Percentiles rank a stretch among this genome's conserved stretches.
phyloP scores from a whole-genome alignment of 2,329 filamentous ascomycete species.

The Hymenoscyphus albidus region DNA sequence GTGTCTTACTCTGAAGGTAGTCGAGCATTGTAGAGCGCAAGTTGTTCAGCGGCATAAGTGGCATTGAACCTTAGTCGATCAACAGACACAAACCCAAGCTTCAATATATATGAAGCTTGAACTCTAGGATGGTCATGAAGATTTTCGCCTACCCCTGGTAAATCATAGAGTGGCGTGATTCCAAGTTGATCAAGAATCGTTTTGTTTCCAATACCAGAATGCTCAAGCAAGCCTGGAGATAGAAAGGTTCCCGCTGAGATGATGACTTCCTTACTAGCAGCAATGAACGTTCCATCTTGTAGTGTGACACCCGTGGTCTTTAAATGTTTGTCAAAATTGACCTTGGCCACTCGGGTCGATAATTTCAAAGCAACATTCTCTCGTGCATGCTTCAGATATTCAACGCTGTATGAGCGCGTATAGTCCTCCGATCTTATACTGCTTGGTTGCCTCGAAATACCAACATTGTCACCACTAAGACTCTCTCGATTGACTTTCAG shows the following conservation, averaged over 20 bases:
- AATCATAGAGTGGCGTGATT: slow-evolving; percentile 42
- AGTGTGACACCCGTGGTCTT: slow-evolving; percentile 21
- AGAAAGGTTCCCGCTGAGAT: slow-evolving; percentile 48
- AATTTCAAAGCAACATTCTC: slow-evolving; percentile 1
- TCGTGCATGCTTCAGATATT: slow-evolving; percentile 14
- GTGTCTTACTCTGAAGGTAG: slow-evolving; percentile 12
- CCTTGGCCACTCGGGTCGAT: slow-evolving; percentile 57
- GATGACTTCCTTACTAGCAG: slow-evolving; percentile 42
- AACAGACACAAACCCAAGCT: slow-evolving; percentile 18
- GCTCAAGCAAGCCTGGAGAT: slow-evolving; percentile 48
- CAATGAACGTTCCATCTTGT: slow-evolving; percentile 18
- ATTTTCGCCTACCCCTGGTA: slow-evolving; percentile 49
- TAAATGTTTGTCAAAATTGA: slow-evolving; percentile 46
- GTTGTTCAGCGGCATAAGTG: slow-evolving; percentile 36
- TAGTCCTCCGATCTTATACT: slow-evolving; percentile 46
- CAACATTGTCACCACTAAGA: slow-evolving; percentile 47
- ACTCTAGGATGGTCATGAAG: slow-evolving; percentile 42
- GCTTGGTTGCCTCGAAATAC: slow-evolving; percentile 47
- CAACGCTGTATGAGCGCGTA: slow-evolving; percentile 45
- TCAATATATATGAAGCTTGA: slow-evolving; percentile 24
- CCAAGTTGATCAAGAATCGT: slow-evolving; percentile 42
- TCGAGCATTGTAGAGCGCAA: slow-evolving; percentile 26
- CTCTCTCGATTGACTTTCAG: slow-evolving; percentile 41
- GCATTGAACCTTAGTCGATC: slow-evolving; percentile 24
- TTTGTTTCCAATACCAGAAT: slow-evolving; percentile 47